These are phyloP conservation scores for Dalbergia oliveri DNA, from an alignment of 306 rosid species.

Conservation along the genomic window DNA sequence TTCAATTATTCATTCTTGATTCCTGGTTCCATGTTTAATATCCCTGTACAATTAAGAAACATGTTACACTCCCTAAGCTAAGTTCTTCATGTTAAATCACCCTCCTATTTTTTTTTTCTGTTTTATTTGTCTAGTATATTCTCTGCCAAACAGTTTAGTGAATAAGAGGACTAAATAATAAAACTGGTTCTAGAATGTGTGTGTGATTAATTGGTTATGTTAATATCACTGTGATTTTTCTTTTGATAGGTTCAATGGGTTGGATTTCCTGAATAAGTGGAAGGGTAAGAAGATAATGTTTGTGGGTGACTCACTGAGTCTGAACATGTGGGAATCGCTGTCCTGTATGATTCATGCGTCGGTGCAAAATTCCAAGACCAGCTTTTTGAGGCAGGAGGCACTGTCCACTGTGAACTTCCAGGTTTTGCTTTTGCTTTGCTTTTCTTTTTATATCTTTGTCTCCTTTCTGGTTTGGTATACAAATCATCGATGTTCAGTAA, in stretches of 20 bases:
- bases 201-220: not conserved
- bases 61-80: not conserved
- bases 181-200: not conserved
- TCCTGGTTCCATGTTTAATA: not conserved
- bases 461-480: slow-evolving; percentile 13
- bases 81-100: not conserved
- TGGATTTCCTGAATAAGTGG: slow-evolving; percentile 70
- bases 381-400: slow-evolving; percentile 54
- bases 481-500: not conserved
- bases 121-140: not conserved
- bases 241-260: slow-evolving; percentile 71
- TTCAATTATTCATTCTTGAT: slow-evolving; percentile 14
- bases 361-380: slow-evolving; percentile 71
- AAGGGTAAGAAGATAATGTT: slow-evolving; percentile 95
- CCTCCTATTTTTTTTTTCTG: not conserved
- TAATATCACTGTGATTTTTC: not conserved
- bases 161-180: not conserved
- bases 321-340: slow-evolving; percentile 97
- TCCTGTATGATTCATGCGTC: slow-evolving; percentile 90
- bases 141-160: not conserved
- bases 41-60: not conserved
- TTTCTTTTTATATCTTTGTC: slow-evolving; percentile 15
- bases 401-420: slow-evolving; percentile 70
- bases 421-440: slow-evolving; percentile 52
- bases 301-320: slow-evolving; percentile 97